phyloP scores from a whole-genome alignment of 805 yeast genomes.

The Yarrowia sp. region DNA sequence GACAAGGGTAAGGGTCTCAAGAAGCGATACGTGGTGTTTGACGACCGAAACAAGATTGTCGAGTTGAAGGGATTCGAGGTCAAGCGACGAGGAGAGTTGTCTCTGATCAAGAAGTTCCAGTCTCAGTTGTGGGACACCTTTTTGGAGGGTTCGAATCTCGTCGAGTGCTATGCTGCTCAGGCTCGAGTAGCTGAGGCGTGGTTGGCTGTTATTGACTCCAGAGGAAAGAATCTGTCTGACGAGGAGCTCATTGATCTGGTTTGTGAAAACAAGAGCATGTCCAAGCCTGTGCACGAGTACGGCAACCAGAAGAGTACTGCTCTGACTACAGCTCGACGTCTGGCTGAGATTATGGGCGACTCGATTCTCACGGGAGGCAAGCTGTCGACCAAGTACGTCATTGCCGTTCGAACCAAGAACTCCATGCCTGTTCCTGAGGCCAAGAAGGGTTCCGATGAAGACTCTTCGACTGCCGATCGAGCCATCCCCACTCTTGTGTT shows the following conservation, averaged over 20 bases:
- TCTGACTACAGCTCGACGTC: constrained; percentile 89
- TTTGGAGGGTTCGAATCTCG: constrained; percentile 80
- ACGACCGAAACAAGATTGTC: constrained; percentile 90
- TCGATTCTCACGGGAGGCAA: constrained; percentile 98
- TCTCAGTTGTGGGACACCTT: constrained; percentile 91
- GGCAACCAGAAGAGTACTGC: constrained; percentile 92
- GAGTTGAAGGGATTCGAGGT: constrained; percentile 96
- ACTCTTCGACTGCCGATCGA: constrained; percentile 92
- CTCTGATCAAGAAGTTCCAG: constrained; percentile 91
- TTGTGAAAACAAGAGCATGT: constrained; percentile 96
- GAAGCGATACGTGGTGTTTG: constrained; percentile 96
- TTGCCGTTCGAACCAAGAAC: constrained; percentile 72
- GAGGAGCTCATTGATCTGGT: constrained; percentile 92
- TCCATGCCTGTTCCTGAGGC: constrained; percentile 17
- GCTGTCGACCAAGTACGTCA: constrained; percentile 91
- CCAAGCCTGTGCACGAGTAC: constrained; percentile 87
- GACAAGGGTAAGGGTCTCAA: constrained; percentile 97
- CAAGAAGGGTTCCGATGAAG: constrained; percentile 47
- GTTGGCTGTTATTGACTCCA: constrained; percentile 90
- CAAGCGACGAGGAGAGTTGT: constrained; percentile 95
- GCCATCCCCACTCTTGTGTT: constrained; percentile 97
- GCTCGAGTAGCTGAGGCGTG: constrained; percentile 94
- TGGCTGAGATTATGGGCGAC: constrained; percentile 93
- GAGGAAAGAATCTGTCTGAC: constrained; percentile 86
- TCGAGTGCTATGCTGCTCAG: constrained; percentile 83